Conservation (phyloP, 768 basidiomycete species). For the Cyclocybe cylindracea region DNA sequence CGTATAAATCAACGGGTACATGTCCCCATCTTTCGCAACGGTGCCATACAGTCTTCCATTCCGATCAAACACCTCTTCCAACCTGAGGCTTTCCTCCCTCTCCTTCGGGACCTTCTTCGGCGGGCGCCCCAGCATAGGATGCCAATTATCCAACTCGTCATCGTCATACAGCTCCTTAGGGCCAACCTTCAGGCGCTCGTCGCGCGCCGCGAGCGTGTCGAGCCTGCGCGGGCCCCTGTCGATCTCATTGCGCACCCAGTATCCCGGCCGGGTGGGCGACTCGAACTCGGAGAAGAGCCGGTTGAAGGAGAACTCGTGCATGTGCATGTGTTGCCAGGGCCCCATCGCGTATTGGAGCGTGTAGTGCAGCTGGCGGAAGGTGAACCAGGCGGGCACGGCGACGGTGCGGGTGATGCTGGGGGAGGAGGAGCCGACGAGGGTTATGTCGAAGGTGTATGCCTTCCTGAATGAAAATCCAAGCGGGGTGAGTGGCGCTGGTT, state of each 20-base stretch:
- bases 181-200: background rate
- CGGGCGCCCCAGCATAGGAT: too few relatives aligned
- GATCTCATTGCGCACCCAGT: too few relatives aligned
- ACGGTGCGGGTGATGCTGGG: slow-evolving; percentile 4
- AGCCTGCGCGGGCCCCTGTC: too few relatives aligned
- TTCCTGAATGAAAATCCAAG: background rate
- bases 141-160: too few relatives aligned
- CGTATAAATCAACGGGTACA: background rate
- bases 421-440: slow-evolving; percentile 1
- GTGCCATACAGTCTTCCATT: background rate
- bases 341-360: slow-evolving; percentile 11
- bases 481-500: too few relatives aligned
- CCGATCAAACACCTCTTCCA: slow-evolving; percentile 8
- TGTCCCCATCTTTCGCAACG: background rate
- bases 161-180: background rate
- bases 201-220: too few relatives aligned
- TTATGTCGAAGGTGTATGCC: slow-evolving; percentile 8
- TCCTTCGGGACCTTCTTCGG: too few relatives aligned
- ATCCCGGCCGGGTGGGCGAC: too few relatives aligned
- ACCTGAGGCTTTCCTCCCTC: background rate
- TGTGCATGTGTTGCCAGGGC: slow-evolving; percentile 7
- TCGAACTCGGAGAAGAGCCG: too few relatives aligned
- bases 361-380: slow-evolving; percentile 8
- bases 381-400: slow-evolving; percentile 6
- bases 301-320: slow-evolving; percentile 6